Evolutionary conservation across 805 yeast species (phyloP).

Genomic region (Hermanozyma aechmeae): DNA sequence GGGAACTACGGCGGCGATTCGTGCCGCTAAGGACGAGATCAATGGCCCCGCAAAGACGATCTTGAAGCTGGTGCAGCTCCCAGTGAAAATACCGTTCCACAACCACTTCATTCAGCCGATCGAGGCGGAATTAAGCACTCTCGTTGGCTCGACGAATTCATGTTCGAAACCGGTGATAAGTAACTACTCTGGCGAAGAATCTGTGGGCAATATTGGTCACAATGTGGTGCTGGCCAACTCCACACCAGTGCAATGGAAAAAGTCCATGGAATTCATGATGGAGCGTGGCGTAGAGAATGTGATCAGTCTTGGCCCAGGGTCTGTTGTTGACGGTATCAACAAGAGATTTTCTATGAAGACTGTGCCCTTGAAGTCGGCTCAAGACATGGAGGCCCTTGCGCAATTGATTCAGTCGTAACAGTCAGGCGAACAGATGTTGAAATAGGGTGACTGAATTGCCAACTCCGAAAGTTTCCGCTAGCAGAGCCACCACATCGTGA

Average conservation of each 20-base stretch:
- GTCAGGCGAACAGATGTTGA: too few species aligned
- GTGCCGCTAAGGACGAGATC: conserved; percentile 10
- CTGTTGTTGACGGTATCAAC: conserved; percentile 17
- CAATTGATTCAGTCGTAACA: not conserved
- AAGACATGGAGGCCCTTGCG: not conserved
- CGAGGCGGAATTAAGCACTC: conserved; percentile 18
- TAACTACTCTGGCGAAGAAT: not conserved
- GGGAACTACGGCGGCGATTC: conserved; percentile 24
- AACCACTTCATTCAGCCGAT: conserved; percentile 29
- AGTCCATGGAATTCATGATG: conserved; percentile 19
- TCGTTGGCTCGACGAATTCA: conserved; percentile 5
- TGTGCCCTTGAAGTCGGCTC: not conserved
- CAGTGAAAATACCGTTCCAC: conserved; percentile 47
- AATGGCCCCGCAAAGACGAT: conserved; percentile 9
- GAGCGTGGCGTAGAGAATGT: conserved; percentile 10
- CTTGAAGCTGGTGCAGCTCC: conserved; percentile 20
- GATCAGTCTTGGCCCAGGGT: conserved; percentile 32
- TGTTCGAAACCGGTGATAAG: conserved; percentile 10
- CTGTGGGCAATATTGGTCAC: conserved; percentile 8
- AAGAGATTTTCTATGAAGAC: not conserved
- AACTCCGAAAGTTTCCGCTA: too few species aligned
- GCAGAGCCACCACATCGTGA: too few species aligned
- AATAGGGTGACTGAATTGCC: too few species aligned
- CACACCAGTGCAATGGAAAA: conserved; percentile 35
- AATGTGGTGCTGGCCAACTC: conserved; percentile 31